These are phyloP conservation scores for Naganishia kalamii DNA, from an alignment of 768 basidiomycete species.

Conservation along the genomic window DNA sequence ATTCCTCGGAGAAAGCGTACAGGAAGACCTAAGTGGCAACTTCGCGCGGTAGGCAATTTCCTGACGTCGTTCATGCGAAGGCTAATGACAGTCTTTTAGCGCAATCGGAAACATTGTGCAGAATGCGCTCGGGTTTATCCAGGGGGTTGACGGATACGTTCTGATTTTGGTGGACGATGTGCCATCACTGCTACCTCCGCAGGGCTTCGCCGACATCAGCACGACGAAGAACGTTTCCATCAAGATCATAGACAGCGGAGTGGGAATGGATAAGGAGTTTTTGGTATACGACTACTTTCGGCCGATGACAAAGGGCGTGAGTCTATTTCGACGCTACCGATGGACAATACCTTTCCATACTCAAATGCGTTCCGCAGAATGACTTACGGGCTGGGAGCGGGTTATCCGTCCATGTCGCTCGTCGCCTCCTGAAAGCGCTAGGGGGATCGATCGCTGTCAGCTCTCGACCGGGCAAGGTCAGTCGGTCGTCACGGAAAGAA, in stretches of 20 bases:
- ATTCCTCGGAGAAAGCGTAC: conserved; percentile 33
- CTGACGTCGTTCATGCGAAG: no score
- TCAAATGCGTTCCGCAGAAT: conserved; percentile 30
- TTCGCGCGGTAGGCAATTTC: conserved; percentile 29
- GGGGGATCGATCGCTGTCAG: conserved; percentile 41
- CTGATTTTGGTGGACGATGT: conserved; percentile 36
- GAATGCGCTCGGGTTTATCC: conserved; percentile 42
- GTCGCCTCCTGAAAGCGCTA: conserved; percentile 38
- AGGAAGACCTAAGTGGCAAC: conserved; percentile 39
- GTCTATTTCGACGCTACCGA: background rate
- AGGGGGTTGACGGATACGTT: conserved; percentile 36
- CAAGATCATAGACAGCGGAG: conserved; percentile 36
- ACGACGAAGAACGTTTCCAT: conserved; percentile 33
- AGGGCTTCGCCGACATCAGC: conserved; percentile 36
- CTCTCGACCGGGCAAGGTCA: conserved; percentile 34
- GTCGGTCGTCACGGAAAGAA: background rate
- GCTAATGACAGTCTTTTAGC: conserved; percentile 9
- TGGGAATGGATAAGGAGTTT: conserved; percentile 10
- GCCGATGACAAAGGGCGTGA: conserved; percentile 14
- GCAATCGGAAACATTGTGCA: conserved; percentile 36
- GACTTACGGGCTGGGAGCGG: conserved; percentile 40
- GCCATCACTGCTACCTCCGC: conserved; percentile 28
- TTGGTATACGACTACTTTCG: conserved; percentile 9
- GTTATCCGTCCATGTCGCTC: conserved; percentile 35
- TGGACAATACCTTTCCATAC: conserved; percentile 29